These are phyloP conservation scores for Chrysanthemum lavandulifolium DNA, from an alignment of 129 eudicot genomes.

Conservation along the genomic window DNA sequence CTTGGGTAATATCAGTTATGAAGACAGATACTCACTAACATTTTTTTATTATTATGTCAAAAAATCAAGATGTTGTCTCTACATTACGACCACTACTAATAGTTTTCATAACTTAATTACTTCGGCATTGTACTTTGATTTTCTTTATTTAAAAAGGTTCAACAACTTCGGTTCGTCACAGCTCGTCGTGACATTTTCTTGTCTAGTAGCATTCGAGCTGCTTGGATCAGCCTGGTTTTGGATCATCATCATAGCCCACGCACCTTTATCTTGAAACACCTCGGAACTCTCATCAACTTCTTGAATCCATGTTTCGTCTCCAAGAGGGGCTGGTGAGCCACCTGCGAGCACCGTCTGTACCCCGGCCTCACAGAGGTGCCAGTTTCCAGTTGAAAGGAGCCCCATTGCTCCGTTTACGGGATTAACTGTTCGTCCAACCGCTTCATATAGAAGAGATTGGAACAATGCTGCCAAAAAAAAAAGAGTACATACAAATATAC, in stretches of 20 bases:
- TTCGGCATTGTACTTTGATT: conserved; percentile 4
- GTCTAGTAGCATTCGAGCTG: conserved; percentile 1
- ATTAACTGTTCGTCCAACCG: conserved; percentile 69
- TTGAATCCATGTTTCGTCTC: conserved; percentile 11
- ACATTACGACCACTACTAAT: too few species aligned
- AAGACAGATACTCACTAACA: too few species aligned
- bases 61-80: neutral
- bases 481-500: neutral
- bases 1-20: too few species aligned
- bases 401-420: conserved; percentile 81
- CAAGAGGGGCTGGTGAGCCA: conserved; percentile 40
- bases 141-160: conserved; percentile 50
- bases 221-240: conserved; percentile 12
- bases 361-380: conserved; percentile 66
- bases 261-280: conserved; percentile 9
- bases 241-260: conserved; percentile 18
- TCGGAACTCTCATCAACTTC: conserved; percentile 32
- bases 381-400: conserved; percentile 62
- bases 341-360: conserved; percentile 68
- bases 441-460: conserved; percentile 67
- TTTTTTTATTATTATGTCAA: neutral
- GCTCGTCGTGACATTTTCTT: neutral
- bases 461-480: conserved; percentile 43
- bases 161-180: conserved; percentile 54
- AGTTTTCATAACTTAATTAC: neutral